phyloP scores from a whole-genome alignment of 2,329 filamentous ascomycete species.

The Penicillium sp. region DNA sequence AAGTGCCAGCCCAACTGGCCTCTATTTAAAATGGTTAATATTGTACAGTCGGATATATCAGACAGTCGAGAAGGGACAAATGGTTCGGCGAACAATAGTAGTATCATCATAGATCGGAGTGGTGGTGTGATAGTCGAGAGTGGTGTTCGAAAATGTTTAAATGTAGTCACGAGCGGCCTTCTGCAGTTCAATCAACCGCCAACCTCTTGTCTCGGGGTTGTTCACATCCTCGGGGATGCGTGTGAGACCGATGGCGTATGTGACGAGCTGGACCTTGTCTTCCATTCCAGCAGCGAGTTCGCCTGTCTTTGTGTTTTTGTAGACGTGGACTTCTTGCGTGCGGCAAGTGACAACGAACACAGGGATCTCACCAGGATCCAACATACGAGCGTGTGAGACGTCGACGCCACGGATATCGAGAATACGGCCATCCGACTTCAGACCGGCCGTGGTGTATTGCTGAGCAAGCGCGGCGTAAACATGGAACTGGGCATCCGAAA shows the following conservation, averaged over 20 bases:
- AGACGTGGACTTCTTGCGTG: conserved; percentile 97
- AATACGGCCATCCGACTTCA: conserved; percentile 94
- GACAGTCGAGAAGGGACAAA: conserved; percentile 33
- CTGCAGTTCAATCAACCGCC: conserved; percentile 97
- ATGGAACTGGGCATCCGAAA: conserved; percentile 93
- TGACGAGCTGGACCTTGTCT: conserved; percentile 97
- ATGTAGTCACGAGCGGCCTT: conserved; percentile 95
- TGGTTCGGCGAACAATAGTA: conserved; percentile 8
- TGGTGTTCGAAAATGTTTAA: conserved; percentile 46
- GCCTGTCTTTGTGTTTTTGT: conserved; percentile 86
- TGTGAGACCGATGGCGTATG: conserved; percentile 96
- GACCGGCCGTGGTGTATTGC: conserved; percentile 90
- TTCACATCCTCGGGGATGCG: conserved; percentile 92
- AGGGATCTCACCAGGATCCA: conserved; percentile 63
- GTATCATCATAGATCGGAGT: conserved; percentile 23
- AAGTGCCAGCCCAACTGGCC: conserved; percentile 41
- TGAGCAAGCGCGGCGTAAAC: conserved; percentile 97
- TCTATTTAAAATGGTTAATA: conserved; percentile 44
- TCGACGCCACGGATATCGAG: conserved; percentile 95
- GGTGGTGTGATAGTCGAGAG: conserved; percentile 14
- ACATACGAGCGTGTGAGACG: conserved; percentile 56
- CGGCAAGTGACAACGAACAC: conserved; percentile 97
- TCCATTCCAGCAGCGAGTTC: conserved; percentile 96
- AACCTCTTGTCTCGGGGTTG: conserved; percentile 95
- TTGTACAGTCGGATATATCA: conserved; percentile 44